Evolutionary conservation across 2,329 filamentous ascomycete species (phyloP), one percentile per base, ranked within the genome.

Genomic region (Apiospora saccharicola): DNA sequence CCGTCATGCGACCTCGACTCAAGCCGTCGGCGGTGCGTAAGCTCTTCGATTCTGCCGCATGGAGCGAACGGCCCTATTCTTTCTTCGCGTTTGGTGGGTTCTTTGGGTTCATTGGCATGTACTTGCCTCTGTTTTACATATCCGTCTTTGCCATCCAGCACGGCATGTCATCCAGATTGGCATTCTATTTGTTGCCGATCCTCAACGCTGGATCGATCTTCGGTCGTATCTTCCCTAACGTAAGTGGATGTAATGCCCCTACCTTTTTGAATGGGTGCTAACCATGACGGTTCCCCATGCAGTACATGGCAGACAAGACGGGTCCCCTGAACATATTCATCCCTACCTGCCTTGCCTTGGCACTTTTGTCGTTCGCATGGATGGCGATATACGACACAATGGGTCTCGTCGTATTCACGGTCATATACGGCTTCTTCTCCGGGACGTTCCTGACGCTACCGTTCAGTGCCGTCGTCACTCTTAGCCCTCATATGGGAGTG

Each of bases 401-500:
- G 0, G 85, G 87, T 3, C 87, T 90, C 47, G 86, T 93, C 69
- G 83, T 88, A 22, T 64, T 41, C 34, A 64, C 57, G 4, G 19
- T 64, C 1, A 13, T 41, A 8, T 93, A 91, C 75, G 92, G 91
- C 7, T 92, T 93, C 79, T 85, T 85, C 16, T 90, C 89, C 0
- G 92, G 92, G 16, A 88, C 88, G 3, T 91, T 90, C 76, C 87
- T 92, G 68, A 87, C 87, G 1, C 81, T 93, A 30, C 57, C 57
- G 19, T 64, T 64, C 34, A 64, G 57, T 41, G 24, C 57, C 4
- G 57, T 64, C 1, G 57, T 64, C 34, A 64, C 57, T 5, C 57
- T 64, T 14, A 64, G 57, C 22, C 57, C 57, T 41, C 57, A 64
- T 12, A 64, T 64, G 57, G 57, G 57, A 41, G 57, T 64, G 22